Evolutionary conservation across 2,329 filamentous ascomycete genomes (phyloP), one percentile per base, ranked within the genome.

Genomic region (Teratosphaeria zuluensis): DNA sequence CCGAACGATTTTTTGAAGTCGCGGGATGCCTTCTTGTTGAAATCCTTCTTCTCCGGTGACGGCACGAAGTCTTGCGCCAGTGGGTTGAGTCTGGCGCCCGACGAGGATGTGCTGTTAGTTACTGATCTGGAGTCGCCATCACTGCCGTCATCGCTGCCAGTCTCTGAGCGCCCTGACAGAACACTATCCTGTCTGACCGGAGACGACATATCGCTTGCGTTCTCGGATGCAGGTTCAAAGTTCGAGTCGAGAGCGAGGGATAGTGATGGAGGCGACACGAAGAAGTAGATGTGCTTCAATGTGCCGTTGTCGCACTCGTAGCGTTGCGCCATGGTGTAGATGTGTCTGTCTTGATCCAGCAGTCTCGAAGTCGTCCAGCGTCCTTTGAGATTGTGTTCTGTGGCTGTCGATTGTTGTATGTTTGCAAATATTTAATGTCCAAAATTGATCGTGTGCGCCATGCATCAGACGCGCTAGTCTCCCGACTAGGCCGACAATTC

Each of bases 241-340:
- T 19, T 48, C 42, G 42, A 48, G 42, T 48, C 42, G 42, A 48
- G 4, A 19, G 42, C 42, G n/a, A 48, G 42, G 19, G 42, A 48
- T 21, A 48, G n/a, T 21, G 16, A n/a, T 48, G 42, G 42, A 48
- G 42, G 42, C 42, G 42, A 21, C 42, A 48, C 16, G 58, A 65
- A 65, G 62, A 66, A 66, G 60, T 62, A 61, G 33, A 66, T 58
- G 42, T 66, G 64, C 16, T 58, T 28, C 53, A 64, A 57, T 30
- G 31, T 57, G 38, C 42, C 42, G 42, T n/a, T 19, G 42, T 19
- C 42, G n/a, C n/a, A 11, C 5, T 38, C 21, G 21, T 14, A 19
- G 42, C n/a, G 42, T 19, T 21, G 42, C 42, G 42, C 42, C 42
- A 48, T 48, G 42, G 19, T 33, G 14, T n/a, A 11, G 24, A 30